Evolutionary conservation across 2,329 filamentous ascomycete genomes (phyloP).

Genomic region (Cladophialophora psammophila): DNA sequence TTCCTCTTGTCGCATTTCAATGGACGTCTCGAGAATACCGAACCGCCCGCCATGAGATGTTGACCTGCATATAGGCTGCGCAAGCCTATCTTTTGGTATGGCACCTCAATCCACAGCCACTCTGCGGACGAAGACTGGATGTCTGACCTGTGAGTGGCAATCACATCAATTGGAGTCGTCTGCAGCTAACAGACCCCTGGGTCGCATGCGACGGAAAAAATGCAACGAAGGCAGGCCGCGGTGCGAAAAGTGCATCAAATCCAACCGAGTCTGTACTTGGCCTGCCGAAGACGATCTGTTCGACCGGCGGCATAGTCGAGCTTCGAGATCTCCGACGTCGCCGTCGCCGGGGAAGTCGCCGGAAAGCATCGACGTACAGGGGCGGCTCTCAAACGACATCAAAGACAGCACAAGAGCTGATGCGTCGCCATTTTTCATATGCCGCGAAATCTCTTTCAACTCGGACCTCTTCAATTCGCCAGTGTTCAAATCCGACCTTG

Average conservation of each 20-base stretch:
- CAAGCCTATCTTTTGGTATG: constrained; percentile 3
- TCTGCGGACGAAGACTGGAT: constrained; percentile 34
- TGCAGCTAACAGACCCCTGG: constrained; percentile 10
- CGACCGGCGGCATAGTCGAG: constrained; percentile 31
- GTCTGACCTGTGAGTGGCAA: constrained; percentile 29
- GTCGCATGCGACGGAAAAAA: constrained; percentile 29
- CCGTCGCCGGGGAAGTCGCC: constrained; percentile 6
- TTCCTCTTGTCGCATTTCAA: background rate
- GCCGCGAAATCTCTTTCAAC: constrained; percentile 24
- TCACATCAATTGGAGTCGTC: background rate
- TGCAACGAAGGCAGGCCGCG: constrained; percentile 27
- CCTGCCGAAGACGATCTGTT: constrained; percentile 30
- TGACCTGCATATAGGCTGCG: background rate
- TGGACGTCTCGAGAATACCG: background rate
- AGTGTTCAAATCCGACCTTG: constrained; percentile 29
- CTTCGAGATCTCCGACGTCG: constrained; percentile 17
- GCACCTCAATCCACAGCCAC: constrained; percentile 20
- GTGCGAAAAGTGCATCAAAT: constrained; percentile 33
- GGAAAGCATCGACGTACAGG: background rate
- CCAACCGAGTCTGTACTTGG: constrained; percentile 32
- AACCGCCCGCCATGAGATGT: constrained; percentile 2
- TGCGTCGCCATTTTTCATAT: constrained; percentile 16
- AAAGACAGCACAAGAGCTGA: background rate
- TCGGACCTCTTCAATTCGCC: constrained; percentile 26
- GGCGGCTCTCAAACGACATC: background rate